These are phyloP conservation scores for Camellia oleifera DNA, from an alignment of 179 eudicot genomes.

Conservation along the genomic window DNA sequence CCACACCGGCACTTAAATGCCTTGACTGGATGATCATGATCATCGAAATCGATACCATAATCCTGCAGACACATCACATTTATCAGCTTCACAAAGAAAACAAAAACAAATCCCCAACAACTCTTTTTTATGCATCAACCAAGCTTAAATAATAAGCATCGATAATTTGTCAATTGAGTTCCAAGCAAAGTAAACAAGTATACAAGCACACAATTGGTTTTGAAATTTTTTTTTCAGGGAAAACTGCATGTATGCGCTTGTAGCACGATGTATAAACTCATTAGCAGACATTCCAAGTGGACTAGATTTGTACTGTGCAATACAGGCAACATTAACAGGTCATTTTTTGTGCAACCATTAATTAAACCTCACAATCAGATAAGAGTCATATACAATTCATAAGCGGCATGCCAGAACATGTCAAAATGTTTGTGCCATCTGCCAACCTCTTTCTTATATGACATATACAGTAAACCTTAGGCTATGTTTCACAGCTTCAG, in stretches of 20 bases:
- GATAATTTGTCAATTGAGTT: not conserved
- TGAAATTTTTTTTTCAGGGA: not conserved
- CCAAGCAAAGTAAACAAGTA: not conserved
- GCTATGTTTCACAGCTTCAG: not conserved
- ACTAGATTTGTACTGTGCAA: not conserved
- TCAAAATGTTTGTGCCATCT: not conserved
- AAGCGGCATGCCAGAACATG: not conserved
- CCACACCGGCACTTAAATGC: slow-evolving; percentile 9
- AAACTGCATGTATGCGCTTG: not conserved
- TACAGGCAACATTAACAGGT: not conserved
- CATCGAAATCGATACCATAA: slow-evolving; percentile 10
- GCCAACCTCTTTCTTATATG: not conserved
- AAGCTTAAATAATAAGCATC: not conserved
- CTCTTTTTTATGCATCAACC: not conserved
- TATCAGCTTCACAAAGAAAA: slow-evolving; percentile 9
- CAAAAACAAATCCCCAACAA: not conserved
- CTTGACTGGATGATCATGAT: slow-evolving; percentile 9
- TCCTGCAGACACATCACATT: slow-evolving; percentile 5
- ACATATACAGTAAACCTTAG: no score
- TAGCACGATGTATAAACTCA: not conserved
- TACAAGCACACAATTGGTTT: not conserved
- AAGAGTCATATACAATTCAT: not conserved
- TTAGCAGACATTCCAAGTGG: not conserved
- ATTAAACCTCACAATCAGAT: not conserved
- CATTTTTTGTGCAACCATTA: not conserved